Conservation (phyloP, 495 filamentous ascomycete species). For the Penicillium ucsense region DNA sequence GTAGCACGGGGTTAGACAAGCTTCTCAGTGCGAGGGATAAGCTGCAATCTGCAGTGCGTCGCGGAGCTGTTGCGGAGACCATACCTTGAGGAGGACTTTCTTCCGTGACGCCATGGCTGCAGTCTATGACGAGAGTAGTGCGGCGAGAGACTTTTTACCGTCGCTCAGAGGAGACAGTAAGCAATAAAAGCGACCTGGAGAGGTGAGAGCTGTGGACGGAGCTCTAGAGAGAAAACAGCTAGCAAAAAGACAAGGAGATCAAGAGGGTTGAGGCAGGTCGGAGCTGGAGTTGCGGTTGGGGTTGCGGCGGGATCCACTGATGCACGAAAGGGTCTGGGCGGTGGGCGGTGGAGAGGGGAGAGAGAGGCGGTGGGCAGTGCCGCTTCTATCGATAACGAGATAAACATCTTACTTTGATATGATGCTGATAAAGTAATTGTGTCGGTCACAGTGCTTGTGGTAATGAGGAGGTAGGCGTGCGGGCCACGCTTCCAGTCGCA, state of each 20-base stretch:
- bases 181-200: too few relatives aligned
- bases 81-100: conserved; percentile 95
- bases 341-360: conserved; percentile 25
- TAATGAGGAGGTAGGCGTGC: too few relatives aligned
- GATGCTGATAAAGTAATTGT: too few relatives aligned
- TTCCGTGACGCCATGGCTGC: conserved; percentile 77
- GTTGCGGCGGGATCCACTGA: conserved; percentile 25
- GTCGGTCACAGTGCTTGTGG: too few relatives aligned
- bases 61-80: conserved; percentile 21
- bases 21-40: too few relatives aligned
- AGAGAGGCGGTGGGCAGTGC: conserved; percentile 15
- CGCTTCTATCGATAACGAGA: conserved; percentile 14
- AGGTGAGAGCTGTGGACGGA: too few relatives aligned
- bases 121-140: conserved; percentile 5
- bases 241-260: neutral
- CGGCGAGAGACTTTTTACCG: neutral
- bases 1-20: neutral
- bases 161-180: too few relatives aligned
- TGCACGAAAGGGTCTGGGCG: conserved; percentile 14
- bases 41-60: neutral
- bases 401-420: conserved; percentile 2
- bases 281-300: conserved; percentile 19
- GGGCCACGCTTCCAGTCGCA: too few relatives aligned
- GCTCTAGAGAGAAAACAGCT: neutral
- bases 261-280: conserved; percentile 7